Percentiles rank a stretch among this genome's conserved stretches.
These are phyloP conservation scores for Linnemannia exigua DNA, from an alignment of 192 early-diverging fungal species.

Conservation along the genomic window DNA sequence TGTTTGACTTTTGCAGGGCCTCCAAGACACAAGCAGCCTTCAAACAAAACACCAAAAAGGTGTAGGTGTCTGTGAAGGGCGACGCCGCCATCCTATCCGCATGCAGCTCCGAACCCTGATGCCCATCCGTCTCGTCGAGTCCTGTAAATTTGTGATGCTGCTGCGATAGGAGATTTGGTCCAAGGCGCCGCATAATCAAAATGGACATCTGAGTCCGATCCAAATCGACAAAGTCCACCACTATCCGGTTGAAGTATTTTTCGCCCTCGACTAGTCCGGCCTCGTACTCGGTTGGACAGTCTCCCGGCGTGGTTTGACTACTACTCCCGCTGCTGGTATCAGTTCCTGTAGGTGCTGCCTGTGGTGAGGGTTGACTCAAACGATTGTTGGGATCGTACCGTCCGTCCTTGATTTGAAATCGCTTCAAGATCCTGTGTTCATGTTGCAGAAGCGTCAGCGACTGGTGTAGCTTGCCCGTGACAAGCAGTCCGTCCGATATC, in stretches of 20 bases:
- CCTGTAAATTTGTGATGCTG: conserved; percentile 28
- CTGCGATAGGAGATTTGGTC: conserved; percentile 39
- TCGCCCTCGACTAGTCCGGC: conserved; percentile 30
- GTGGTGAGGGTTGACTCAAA: background rate
- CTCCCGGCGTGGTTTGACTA: background rate
- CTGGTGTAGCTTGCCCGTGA: conserved; percentile 41
- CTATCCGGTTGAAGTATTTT: conserved; percentile 49
- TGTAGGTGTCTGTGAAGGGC: conserved; percentile 34
- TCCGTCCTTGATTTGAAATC: conserved; percentile 27
- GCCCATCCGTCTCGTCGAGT: conserved; percentile 33
- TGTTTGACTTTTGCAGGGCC: conserved; percentile 32
- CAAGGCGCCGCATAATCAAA: conserved; percentile 37
- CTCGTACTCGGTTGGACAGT: background rate
- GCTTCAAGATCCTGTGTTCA: conserved; percentile 42
- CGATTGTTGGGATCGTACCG: conserved; percentile 2
- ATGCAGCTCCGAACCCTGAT: conserved; percentile 15
- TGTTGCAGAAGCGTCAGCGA: conserved; percentile 42
- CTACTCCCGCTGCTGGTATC: background rate
- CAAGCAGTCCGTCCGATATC: conserved; percentile 33
- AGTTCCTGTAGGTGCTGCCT: background rate
- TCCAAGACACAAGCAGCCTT: conserved; percentile 45
- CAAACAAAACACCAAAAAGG: conserved; percentile 45
- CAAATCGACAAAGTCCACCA: conserved; percentile 50
- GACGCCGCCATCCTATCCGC: conserved; percentile 1
- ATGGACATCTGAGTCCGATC: conserved; percentile 34